These are phyloP conservation scores for Emergomyces orientalis DNA, from an alignment of 2,329 filamentous ascomycete genomes.

Conservation along the genomic window DNA sequence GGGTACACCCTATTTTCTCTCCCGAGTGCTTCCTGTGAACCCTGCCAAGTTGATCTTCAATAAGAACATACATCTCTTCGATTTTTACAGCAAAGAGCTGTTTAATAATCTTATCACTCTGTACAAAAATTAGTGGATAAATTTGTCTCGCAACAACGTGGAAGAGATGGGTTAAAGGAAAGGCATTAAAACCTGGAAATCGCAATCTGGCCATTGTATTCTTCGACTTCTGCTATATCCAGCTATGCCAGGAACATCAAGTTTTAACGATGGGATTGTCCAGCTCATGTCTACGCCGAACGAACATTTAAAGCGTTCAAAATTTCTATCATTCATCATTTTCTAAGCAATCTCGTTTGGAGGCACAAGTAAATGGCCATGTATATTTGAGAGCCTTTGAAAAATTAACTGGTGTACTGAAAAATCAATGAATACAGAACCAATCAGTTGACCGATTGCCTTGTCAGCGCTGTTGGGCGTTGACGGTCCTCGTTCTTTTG, in stretches of 20 bases:
- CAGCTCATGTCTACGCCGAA: conserved; percentile 6
- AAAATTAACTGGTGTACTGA: conserved; percentile 21
- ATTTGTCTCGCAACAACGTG: not conserved
- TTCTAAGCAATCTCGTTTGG: conserved; percentile 7
- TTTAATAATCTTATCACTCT: conserved; percentile 11
- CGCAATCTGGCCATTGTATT: conserved; percentile 10
- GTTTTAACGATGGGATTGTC: conserved; percentile 8
- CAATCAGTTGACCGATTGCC: conserved; percentile 27
- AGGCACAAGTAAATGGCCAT: conserved; percentile 14
- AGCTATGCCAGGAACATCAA: conserved; percentile 8
- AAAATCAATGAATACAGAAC: conserved; percentile 29
- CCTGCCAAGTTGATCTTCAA: conserved; percentile 8
- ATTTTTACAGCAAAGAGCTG: conserved; percentile 7
- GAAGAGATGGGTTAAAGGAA: not conserved
- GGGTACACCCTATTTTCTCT: conserved; percentile 22
- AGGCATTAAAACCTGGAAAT: conserved; percentile 7
- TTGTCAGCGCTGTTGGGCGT: not conserved
- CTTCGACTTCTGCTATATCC: conserved; percentile 7
- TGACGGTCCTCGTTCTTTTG: conserved; percentile 5
- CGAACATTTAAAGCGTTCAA: conserved; percentile 10
- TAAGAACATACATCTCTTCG: conserved; percentile 8
- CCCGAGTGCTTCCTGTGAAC: conserved; percentile 16
- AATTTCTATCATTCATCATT: conserved; percentile 6
- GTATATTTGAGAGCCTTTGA: conserved; percentile 18
- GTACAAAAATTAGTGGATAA: not conserved